phyloP scores from a whole-genome alignment of 805 yeast species.

The Teunomyces cretensis region DNA sequence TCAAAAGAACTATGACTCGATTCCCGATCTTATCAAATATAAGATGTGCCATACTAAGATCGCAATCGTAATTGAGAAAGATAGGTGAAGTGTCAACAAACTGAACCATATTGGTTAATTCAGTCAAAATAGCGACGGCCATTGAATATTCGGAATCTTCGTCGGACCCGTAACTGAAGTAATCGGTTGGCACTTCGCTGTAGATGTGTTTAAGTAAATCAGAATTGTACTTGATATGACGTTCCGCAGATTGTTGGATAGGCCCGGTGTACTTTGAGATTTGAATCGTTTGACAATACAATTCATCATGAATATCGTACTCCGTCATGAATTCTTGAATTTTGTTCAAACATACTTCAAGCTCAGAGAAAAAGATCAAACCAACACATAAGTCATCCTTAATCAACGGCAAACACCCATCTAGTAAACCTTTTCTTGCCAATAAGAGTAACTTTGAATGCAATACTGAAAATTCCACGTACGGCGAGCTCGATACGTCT shows the following conservation, averaged over 20 bases:
- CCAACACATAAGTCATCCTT: slow-evolving; percentile 40
- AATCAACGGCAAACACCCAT: slow-evolving; percentile 54
- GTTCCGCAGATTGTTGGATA: not conserved
- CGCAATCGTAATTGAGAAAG: slow-evolving; percentile 46
- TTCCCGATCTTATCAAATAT: slow-evolving; percentile 54
- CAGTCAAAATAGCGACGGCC: slow-evolving; percentile 17
- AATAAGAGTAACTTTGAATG: slow-evolving; percentile 33
- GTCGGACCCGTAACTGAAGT: slow-evolving; percentile 24
- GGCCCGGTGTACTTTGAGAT: not conserved
- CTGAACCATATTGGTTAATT: slow-evolving; percentile 39
- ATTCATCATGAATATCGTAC: slow-evolving; percentile 25
- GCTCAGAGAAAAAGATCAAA: slow-evolving; percentile 47
- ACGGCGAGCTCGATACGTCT: slow-evolving; percentile 38
- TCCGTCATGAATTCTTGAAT: slow-evolving; percentile 28
- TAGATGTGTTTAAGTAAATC: not conserved
- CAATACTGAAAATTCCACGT: slow-evolving; percentile 30
- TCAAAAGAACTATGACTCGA: slow-evolving; percentile 45
- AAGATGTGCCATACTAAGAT: slow-evolving; percentile 49
- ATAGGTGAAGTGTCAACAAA: slow-evolving; percentile 48
- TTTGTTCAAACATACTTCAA: slow-evolving; percentile 52
- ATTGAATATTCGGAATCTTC: slow-evolving; percentile 5
- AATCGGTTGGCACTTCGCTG: slow-evolving; percentile 14
- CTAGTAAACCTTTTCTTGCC: slow-evolving; percentile 45
- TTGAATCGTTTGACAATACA: slow-evolving; percentile 24
- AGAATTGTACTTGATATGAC: slow-evolving; percentile 1